These are phyloP conservation scores for Fragaria nilgerrensis DNA, from an alignment of 306 rosid genomes.

Conservation along the genomic window DNA sequence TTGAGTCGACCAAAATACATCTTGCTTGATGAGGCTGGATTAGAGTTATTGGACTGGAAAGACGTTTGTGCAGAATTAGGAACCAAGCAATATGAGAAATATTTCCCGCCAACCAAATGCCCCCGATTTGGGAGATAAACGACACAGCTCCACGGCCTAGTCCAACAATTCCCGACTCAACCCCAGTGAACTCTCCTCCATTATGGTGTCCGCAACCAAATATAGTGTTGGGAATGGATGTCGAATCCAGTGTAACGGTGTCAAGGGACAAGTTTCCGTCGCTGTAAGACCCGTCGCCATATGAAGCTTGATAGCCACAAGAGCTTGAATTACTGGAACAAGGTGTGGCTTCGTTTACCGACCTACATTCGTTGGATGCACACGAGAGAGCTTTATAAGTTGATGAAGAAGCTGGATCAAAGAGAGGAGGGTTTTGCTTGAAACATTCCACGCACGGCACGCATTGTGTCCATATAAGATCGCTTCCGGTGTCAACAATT, in stretches of 20 bases:
- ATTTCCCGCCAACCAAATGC: not conserved
- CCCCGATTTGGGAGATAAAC: constrained; percentile 10
- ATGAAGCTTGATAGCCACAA: not conserved
- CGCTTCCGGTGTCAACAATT: constrained; percentile 7
- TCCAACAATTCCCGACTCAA: constrained; percentile 15
- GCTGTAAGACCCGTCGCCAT: not conserved
- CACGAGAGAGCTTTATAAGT: constrained; percentile 3
- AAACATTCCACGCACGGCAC: not conserved
- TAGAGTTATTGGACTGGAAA: not conserved
- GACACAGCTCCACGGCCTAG: constrained; percentile 4
- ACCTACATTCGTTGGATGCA: not conserved
- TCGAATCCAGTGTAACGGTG: not conserved
- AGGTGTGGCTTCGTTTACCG: not conserved
- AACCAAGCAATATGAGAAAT: constrained; percentile 25
- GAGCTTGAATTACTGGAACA: not conserved
- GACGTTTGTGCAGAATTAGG: not conserved
- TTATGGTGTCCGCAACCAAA: constrained; percentile 8
- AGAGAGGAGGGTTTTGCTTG: not conserved
- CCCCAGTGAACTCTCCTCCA: not conserved
- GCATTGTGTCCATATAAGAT: constrained; percentile 14
- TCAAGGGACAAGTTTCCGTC: not conserved
- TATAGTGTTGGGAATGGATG: not conserved
- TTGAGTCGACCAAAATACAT: constrained; percentile 7
- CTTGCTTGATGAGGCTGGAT: constrained; percentile 10
- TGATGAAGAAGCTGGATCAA: constrained; percentile 6